These are phyloP conservation scores for Rhinocladiella similis DNA, from an alignment of 2,329 filamentous ascomycete species.

Conservation along the genomic window DNA sequence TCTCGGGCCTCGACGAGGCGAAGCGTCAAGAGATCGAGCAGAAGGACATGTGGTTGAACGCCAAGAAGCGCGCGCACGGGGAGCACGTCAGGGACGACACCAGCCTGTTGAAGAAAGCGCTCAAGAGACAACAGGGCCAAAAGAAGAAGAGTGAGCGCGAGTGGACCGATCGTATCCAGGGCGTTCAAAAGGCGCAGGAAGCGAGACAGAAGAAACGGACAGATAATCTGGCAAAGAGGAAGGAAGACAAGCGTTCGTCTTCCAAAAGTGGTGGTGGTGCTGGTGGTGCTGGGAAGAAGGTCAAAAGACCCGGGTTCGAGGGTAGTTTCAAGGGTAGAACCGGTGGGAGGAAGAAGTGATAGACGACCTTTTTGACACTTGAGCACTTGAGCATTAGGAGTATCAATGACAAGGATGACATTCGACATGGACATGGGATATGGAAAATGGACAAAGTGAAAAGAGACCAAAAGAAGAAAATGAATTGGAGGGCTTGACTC, in stretches of 20 bases:
- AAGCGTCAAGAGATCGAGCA: constrained; percentile 86
- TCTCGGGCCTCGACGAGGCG: constrained; percentile 71
- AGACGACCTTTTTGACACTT: neutral
- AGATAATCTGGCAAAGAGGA: constrained; percentile 72
- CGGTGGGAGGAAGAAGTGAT: constrained; percentile 24
- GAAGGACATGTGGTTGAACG: constrained; percentile 92
- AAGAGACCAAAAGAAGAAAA: no score
- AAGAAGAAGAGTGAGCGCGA: constrained; percentile 93
- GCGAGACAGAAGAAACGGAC: constrained; percentile 80
- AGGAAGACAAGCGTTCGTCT: constrained; percentile 70
- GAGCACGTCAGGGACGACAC: constrained; percentile 88
- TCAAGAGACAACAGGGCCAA: constrained; percentile 85
- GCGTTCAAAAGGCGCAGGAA: constrained; percentile 73
- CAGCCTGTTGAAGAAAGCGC: constrained; percentile 82
- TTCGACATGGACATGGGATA: no score
- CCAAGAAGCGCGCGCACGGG: constrained; percentile 83
- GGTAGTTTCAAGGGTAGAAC: constrained; percentile 63
- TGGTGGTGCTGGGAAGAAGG: constrained; percentile 40
- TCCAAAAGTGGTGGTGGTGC: no score
- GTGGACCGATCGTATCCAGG: constrained; percentile 73
- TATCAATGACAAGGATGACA: no score
- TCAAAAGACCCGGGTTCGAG: constrained; percentile 67
- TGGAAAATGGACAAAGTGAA: no score
- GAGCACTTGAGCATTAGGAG: no score
- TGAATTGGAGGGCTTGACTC: no score